Percentiles rank a stretch among this genome's conserved stretches.
Conservation (phyloP, 1,139 yeast genomes). For the Kurtzmaniella quercitrusa region DNA sequence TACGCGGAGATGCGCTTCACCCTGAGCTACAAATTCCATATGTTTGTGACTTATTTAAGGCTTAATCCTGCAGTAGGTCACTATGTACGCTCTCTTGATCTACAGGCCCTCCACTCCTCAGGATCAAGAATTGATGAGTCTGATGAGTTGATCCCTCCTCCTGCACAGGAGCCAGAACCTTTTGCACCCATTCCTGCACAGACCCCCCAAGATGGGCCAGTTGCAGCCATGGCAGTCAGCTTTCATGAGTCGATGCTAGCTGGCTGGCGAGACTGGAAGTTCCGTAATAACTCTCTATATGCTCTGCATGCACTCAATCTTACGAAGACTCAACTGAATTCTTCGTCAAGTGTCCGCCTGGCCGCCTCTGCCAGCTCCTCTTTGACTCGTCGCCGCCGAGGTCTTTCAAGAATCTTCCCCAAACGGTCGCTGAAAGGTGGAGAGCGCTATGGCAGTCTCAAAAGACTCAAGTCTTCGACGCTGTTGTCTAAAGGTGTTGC, state of each 20-base stretch:
- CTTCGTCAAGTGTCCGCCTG: neutral
- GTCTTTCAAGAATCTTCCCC: neutral
- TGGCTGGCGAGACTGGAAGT: conserved; percentile 91
- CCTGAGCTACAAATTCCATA: conserved; percentile 74
- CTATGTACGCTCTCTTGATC: conserved; percentile 51
- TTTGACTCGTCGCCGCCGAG: neutral
- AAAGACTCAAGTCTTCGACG: neutral
- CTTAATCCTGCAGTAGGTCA: conserved; percentile 52
- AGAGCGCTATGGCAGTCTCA: neutral
- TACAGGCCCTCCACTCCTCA: conserved; percentile 48
- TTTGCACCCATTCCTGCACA: neutral
- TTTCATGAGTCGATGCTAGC: conserved; percentile 36
- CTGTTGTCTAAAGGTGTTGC: neutral
- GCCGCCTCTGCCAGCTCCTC: neutral
- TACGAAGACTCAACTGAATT: conserved; percentile 3
- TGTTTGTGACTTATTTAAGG: conserved; percentile 63
- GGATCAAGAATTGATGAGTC: conserved; percentile 37
- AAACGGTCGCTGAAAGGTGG: neutral
- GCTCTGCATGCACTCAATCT: conserved; percentile 17
- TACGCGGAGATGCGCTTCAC: conserved; percentile 54
- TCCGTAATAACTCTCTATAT: conserved; percentile 65
- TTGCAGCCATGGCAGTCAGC: neutral
- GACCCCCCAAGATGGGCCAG: neutral
- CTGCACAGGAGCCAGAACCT: neutral
- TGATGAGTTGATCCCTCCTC: conserved; percentile 7